Base-by-base conservation (phyloP, 148 eudicot species). In the Suaeda aralocaspica region DNA sequence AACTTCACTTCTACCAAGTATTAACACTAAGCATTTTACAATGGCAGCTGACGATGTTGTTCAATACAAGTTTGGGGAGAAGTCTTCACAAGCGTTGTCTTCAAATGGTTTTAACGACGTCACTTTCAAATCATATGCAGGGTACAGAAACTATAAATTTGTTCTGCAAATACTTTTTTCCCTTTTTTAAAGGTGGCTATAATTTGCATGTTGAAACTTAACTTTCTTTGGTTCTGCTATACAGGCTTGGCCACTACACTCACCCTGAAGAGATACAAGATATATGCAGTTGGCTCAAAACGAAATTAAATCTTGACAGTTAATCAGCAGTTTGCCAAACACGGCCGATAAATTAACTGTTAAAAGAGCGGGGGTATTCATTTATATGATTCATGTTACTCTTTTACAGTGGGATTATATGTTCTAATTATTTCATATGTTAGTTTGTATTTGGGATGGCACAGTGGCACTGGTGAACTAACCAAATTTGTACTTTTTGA, bases 231-330 rank as follows among this genome's bases (percentile, higher is more conserved):
- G 55, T 21, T 58, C 56, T 16, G 49, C 61, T 12, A 72, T 73
- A 69, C 86, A 92, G 98, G 78, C 92, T 92, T 52, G 98, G 96
- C 28, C 98, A 94, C 74, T 86, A 91, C 66, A 94, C 99, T 6
- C 81, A 79, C 66, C 99, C 97, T 9, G 85, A 89, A 79, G 97
- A 94, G 83, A 81, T 91, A 81, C 82, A 87, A 48, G 93, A 87
- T 49, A 57, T 94, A 64, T 89, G 97, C 69, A 74, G 66, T 60
- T 94, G 99, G 99, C 82, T 94, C 51, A 82, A 85, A 51, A 80
- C 99, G 64, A 90, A 82, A 75, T 79, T 94, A 59, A 86, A 82
- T 57, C 90, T 91, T 6, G 88, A 89, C 33, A 80, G 82, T 60
- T 68, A 45, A 69, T 78, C 31, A 72, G 70, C 44, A 34, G 36